phyloP scores from a whole-genome alignment of 148 eudicot species.

The Heliosperma pusillum region DNA sequence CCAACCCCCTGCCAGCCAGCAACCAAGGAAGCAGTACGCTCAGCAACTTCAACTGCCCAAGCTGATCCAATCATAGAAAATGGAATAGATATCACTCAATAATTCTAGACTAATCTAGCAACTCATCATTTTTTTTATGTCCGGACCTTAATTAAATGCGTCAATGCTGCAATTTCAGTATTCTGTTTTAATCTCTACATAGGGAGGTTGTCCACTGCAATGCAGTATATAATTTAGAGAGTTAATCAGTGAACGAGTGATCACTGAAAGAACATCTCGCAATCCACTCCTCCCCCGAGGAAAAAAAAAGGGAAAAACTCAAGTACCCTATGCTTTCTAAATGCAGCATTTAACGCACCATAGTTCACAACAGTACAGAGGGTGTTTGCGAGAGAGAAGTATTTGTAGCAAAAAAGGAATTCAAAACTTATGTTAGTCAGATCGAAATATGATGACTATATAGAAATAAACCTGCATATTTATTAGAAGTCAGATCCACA shows the following conservation, averaged over 20 bases:
- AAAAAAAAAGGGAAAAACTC: too few relatives aligned
- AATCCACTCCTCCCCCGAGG: too few relatives aligned
- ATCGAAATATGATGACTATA: not conserved
- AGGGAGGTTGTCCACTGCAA: too few relatives aligned
- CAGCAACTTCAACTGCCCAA: constrained; percentile 99
- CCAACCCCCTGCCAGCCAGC: constrained; percentile 99
- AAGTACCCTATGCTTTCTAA: too few relatives aligned
- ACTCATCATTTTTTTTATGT: too few relatives aligned
- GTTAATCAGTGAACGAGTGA: too few relatives aligned
- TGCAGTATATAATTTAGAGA: too few relatives aligned
- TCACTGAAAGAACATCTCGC: too few relatives aligned
- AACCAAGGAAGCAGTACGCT: constrained; percentile 90
- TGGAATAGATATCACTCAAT: constrained; percentile 22
- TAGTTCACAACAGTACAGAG: not conserved
- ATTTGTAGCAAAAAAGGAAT: not conserved
- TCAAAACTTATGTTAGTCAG: not conserved
- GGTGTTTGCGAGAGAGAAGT: not conserved
- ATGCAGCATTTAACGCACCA: too few relatives aligned
- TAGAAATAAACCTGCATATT: constrained; percentile 74
- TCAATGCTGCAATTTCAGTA: too few relatives aligned
- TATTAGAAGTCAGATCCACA: constrained; percentile 96
- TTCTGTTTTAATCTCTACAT: too few relatives aligned
- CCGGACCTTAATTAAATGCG: too few relatives aligned
- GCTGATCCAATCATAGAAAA: constrained; percentile 46
- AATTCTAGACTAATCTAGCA: not conserved